Evolutionary conservation across 2,329 filamentous ascomycete genomes (phyloP), one percentile per base, ranked within the genome.

Genomic region (Verticillium zaregamsianum): DNA sequence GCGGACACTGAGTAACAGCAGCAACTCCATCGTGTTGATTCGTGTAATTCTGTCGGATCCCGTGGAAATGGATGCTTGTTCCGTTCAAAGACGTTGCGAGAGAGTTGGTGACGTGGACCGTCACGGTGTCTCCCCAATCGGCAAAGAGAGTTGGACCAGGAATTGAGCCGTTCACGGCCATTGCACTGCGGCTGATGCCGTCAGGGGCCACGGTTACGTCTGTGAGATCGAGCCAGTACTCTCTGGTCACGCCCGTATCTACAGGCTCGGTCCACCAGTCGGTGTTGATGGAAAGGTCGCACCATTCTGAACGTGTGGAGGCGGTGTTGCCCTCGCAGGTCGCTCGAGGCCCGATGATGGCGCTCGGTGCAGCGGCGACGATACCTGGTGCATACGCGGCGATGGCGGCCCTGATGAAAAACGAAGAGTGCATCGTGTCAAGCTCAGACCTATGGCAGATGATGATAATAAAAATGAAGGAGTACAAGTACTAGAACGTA

Each of bases 51-150:
- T 89, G 85, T 7, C 83, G 80, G 37, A 90, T 74, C 25, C 86
- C 87, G 67, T 90, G 86, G 74, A 80, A 89, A 68, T 90, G 87
- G 20, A 89, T 82, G 9, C 79, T 79, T 8, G 85, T 88, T 35
- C 86, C 85, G 64, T 89, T 89, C 9, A 59, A 74, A 73, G 73
- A 80, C 59, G 56, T 76, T 67, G 64, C 55, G 39, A 79, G 62
- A 1, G 69, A 69, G 69, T 88, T 90, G 37, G 74, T 82, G 7
- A 89, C 80, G 59, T 82, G 82, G 14, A 86, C 72, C n/a, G 73
- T 69, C 5, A 88, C 74, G 35, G 65, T 74, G 61, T 80, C 77
- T 31, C 72, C 80, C 80, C 81, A 85, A 65, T 84, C 77, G 5
- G 81, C 84, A 55, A 79, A 74, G 45, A 89, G 79, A 0, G 79